Evolutionary conservation across 2,329 filamentous ascomycete species (phyloP).

Genomic region (Monosporascus sp.): DNA sequence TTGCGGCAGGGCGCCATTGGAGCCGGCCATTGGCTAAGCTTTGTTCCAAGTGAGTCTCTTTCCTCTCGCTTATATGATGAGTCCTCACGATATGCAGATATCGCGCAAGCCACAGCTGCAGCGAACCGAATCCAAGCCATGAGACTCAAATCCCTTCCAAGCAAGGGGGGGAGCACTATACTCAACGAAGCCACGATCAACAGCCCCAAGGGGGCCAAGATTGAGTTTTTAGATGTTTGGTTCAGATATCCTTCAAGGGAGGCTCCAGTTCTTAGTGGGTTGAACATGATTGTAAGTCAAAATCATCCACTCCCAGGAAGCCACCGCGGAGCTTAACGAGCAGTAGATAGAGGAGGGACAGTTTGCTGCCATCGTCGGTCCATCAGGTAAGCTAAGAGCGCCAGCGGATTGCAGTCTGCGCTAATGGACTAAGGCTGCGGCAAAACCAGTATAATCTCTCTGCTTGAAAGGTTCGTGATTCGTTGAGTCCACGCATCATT

Average conservation of each 20-base stretch:
- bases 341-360: constrained; percentile 55
- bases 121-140: constrained; percentile 53
- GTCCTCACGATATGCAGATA: constrained; percentile 29
- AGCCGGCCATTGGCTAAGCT: constrained; percentile 63
- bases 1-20: constrained; percentile 47
- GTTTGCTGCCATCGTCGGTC: constrained; percentile 65
- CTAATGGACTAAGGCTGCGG: constrained; percentile 42
- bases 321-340: constrained; percentile 4
- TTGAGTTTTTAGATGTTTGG: constrained; percentile 51
- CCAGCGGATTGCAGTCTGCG: neutral
- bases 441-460: constrained; percentile 65
- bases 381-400: constrained; percentile 42
- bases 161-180: constrained; percentile 16
- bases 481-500: neutral
- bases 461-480: constrained; percentile 46
- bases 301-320: neutral
- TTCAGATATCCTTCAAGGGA: constrained; percentile 58
- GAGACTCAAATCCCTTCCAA: constrained; percentile 34
- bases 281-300: constrained; percentile 47
- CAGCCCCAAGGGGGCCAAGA: constrained; percentile 43
- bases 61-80: neutral
- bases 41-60: constrained; percentile 46
- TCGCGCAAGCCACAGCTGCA: constrained; percentile 52
- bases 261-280: constrained; percentile 50
- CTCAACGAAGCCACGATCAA: constrained; percentile 33